These are phyloP conservation scores for Adansonia grandidieri DNA, from an alignment of 441 rosid species.

Conservation along the genomic window DNA sequence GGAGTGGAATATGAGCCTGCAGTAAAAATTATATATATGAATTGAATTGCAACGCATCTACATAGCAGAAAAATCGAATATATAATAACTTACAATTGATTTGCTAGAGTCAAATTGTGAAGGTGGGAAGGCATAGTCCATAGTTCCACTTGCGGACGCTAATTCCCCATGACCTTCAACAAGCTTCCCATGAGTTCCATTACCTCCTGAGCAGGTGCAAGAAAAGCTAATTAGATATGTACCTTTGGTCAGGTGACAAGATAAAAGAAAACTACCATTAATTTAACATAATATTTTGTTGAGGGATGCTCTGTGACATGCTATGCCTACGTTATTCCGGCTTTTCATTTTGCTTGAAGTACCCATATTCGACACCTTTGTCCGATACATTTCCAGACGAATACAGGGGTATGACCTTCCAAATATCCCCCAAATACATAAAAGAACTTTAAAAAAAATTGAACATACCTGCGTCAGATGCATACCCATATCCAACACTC, in stretches of 20 bases:
- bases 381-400: too few species aligned
- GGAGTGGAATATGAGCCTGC: conserved; percentile 59
- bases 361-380: too few species aligned
- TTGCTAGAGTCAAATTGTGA: conserved; percentile 50
- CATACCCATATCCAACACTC: too few species aligned
- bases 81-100: conserved; percentile 39
- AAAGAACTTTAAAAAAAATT: too few species aligned
- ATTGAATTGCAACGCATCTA: conserved; percentile 4
- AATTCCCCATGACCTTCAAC: conserved; percentile 42
- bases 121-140: conserved; percentile 50
- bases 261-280: neutral
- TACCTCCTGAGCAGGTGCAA: conserved; percentile 48
- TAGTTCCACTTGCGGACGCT: conserved; percentile 44
- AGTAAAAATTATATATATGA: conserved; percentile 23
- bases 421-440: too few species aligned
- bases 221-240: conserved; percentile 20
- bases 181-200: conserved; percentile 43
- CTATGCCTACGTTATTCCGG: too few species aligned
- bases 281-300: neutral
- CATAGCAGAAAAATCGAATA: conserved; percentile 21
- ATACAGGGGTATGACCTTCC: too few species aligned
- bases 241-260: neutral
- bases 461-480: too few species aligned
- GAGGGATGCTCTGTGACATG: conserved; percentile 11
- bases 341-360: too few species aligned